Conservation (phyloP, 2,329 filamentous ascomycete genomes). For the Periglandula ipomoeae region DNA sequence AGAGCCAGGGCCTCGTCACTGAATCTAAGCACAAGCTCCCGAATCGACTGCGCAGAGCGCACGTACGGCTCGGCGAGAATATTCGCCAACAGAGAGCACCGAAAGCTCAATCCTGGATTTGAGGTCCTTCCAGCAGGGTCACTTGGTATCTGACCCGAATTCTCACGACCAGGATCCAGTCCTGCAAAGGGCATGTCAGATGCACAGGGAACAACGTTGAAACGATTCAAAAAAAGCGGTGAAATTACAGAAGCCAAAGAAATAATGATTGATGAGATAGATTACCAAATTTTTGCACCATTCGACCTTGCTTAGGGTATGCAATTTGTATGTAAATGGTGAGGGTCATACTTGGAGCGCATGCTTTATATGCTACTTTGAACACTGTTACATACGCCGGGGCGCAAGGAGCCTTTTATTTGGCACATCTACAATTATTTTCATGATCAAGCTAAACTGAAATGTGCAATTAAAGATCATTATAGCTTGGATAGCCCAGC, state of each 20-base stretch:
- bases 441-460: no score
- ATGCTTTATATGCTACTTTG: not conserved
- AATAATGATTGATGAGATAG: not conserved
- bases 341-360: not conserved
- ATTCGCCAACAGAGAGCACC: constrained; percentile 7
- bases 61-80: constrained; percentile 9
- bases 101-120: constrained; percentile 7
- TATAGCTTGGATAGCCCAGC: no score
- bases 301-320: constrained; percentile 2
- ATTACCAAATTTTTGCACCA: not conserved
- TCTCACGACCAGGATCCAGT: not conserved
- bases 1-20: not conserved
- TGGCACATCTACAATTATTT: no score
- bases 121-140: constrained; percentile 10
- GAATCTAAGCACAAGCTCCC: not conserved
- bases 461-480: no score
- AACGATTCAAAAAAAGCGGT: not conserved
- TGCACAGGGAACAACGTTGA: not conserved
- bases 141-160: constrained; percentile 7
- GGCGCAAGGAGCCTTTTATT: no score
- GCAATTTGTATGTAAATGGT: constrained; percentile 1
- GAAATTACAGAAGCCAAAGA: constrained; percentile 1
- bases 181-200: not conserved
- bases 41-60: not conserved
- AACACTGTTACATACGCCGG: no score